Evolutionary conservation across 1,139 yeast species (phyloP).

Genomic region (Sugiyamaella pinicola): DNA sequence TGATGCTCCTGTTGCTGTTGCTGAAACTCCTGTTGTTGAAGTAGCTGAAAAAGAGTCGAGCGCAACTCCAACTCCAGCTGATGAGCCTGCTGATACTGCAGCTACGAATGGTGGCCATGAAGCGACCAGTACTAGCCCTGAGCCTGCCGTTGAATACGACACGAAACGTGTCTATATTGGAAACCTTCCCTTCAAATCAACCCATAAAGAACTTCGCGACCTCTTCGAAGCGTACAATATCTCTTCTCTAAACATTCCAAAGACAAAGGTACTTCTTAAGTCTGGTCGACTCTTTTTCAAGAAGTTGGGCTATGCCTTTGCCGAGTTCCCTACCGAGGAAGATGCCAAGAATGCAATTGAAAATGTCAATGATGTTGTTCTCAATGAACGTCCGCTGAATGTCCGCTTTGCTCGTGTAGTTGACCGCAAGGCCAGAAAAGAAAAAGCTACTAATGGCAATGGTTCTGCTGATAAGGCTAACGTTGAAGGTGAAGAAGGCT

Average conservation of each 20-base stretch:
- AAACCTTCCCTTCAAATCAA: conserved; percentile 39
- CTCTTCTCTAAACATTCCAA: conserved; percentile 34
- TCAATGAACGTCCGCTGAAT: conserved; percentile 52
- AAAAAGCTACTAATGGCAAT: conserved; percentile 12
- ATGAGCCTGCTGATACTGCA: neutral
- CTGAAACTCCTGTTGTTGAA: conserved; percentile 14
- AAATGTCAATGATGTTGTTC: conserved; percentile 51
- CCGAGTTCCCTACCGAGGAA: conserved; percentile 55
- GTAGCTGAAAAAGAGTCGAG: no score
- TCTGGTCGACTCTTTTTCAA: conserved; percentile 27
- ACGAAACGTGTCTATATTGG: conserved; percentile 39
- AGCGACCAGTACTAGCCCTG: neutral
- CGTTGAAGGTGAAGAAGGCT: conserved; percentile 7
- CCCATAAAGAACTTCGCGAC: conserved; percentile 34
- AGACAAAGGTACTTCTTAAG: conserved; percentile 21
- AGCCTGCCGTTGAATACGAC: conserved; percentile 19
- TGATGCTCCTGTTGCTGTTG: neutral
- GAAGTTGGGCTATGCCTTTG: conserved; percentile 68
- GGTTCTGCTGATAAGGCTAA: conserved; percentile 3
- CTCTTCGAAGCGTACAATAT: conserved; percentile 38
- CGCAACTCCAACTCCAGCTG: neutral
- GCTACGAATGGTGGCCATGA: conserved; percentile 4
- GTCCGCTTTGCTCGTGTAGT: conserved; percentile 50
- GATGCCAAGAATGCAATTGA: conserved; percentile 52
- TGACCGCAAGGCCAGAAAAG: conserved; percentile 18